Percentiles rank a stretch among this genome's conserved stretches.
These are phyloP conservation scores for Elymus sibiricus DNA, from an alignment of 176 grass and related monocot genomes.

Conservation along the genomic window DNA sequence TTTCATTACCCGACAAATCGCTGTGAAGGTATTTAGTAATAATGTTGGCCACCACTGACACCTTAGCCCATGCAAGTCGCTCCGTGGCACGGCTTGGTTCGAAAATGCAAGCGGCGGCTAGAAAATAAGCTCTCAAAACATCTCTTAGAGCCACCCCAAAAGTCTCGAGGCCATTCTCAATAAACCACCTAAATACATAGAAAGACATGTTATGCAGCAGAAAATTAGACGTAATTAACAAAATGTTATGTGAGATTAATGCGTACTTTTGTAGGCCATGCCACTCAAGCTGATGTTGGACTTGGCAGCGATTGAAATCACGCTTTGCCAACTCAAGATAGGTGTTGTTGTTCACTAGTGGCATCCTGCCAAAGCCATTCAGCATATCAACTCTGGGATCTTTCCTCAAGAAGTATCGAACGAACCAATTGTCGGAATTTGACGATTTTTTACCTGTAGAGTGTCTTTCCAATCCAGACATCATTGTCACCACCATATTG, in stretches of 20 bases:
- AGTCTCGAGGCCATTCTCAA: conserved; percentile 32
- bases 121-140: conserved; percentile 56
- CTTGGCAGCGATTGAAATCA: conserved; percentile 85
- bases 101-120: conserved; percentile 55
- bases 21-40: conserved; percentile 32
- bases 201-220: background rate
- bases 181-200: conserved; percentile 57
- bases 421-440: background rate
- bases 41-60: conserved; percentile 37
- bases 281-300: conserved; percentile 70
- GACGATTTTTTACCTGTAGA: conserved; percentile 61
- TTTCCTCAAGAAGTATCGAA: background rate
- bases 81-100: conserved; percentile 56
- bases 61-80: conserved; percentile 63
- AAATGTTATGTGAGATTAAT: background rate
- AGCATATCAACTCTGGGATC: background rate
- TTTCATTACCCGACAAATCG: background rate
- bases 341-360: conserved; percentile 64
- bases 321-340: conserved; percentile 66
- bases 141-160: conserved; percentile 35
- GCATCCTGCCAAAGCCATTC: conserved; percentile 56
- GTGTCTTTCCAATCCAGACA: conserved; percentile 92
- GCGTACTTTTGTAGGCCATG: conserved; percentile 53
- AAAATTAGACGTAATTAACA: background rate
- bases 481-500: conserved; percentile 85